Conservation (phyloP, 495 filamentous ascomycete species). For the Aspergillus campestris region DNA sequence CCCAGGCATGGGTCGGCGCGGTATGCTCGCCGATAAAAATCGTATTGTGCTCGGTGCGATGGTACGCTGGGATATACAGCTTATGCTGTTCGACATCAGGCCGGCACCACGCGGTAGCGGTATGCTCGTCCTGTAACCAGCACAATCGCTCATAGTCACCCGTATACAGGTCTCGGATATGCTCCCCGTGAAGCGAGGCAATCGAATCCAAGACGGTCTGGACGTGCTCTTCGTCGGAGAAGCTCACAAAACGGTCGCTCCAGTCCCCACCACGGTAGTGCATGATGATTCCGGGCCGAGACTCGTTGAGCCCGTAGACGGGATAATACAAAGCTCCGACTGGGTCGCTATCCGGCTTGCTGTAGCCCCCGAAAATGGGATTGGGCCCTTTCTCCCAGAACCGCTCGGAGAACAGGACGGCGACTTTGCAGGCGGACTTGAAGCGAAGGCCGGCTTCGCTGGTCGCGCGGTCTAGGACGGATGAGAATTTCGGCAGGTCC, state of each 20-base stretch:
- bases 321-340: conserved; percentile 54
- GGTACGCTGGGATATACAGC: conserved; percentile 58
- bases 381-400: conserved; percentile 57
- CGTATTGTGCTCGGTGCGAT: conserved; percentile 53
- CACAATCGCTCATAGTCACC: conserved; percentile 49
- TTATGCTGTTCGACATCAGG: conserved; percentile 51
- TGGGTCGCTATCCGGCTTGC: conserved; percentile 40
- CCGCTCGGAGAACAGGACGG: conserved; percentile 51
- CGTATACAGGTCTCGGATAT: conserved; percentile 45
- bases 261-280: conserved; percentile 43
- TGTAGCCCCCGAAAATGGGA: conserved; percentile 55
- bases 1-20: conserved; percentile 61
- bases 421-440: conserved; percentile 52
- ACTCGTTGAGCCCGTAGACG: conserved; percentile 50
- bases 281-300: conserved; percentile 50
- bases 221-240: conserved; percentile 46
- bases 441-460: conserved; percentile 40
- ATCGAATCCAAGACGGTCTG: conserved; percentile 47
- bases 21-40: conserved; percentile 65
- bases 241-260: conserved; percentile 34
- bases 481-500: conserved; percentile 20
- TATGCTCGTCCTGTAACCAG: conserved; percentile 46
- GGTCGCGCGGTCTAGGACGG: conserved; percentile 46
- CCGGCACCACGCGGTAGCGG: conserved; percentile 42
- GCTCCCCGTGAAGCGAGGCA: conserved; percentile 48